phyloP scores from a whole-genome alignment of 306 rosid genomes.

The Sophora flavescens region DNA sequence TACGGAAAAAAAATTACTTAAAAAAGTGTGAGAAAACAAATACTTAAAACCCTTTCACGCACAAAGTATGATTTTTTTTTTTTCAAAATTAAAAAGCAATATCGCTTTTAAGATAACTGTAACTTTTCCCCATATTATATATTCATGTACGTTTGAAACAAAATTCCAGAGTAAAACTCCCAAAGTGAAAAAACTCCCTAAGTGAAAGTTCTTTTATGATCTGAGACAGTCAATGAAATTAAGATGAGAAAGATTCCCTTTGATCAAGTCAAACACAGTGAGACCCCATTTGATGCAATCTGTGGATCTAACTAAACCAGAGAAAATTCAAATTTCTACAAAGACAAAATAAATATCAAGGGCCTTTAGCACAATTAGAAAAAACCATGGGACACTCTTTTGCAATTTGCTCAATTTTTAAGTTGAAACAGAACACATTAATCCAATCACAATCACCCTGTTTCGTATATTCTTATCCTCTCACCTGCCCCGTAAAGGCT shows the following conservation, averaged over 20 bases:
- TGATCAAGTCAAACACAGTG: slow-evolving; percentile 43
- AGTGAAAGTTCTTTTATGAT: not conserved
- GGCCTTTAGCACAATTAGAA: not conserved
- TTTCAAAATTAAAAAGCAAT: no score
- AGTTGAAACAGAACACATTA: not conserved
- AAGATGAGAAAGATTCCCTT: not conserved
- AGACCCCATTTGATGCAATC: slow-evolving; percentile 31
- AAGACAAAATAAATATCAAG: not conserved
- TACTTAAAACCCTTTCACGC: no score
- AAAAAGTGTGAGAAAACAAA: no score
- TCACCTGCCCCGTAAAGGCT: not conserved
- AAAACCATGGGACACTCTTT: slow-evolving; percentile 1
- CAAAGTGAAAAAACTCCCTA: not conserved
- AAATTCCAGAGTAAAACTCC: not conserved
- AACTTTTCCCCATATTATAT: not conserved
- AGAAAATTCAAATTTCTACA: not conserved
- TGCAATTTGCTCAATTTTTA: not conserved
- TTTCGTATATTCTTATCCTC: not conserved
- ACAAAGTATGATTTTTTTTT: no score
- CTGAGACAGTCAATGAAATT: not conserved
- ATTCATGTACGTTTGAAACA: not conserved
- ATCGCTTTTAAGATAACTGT: no score
- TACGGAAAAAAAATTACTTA: no score
- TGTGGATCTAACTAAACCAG: slow-evolving; percentile 39
- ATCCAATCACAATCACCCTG: not conserved